Base-by-base conservation (phyloP, 2,329 filamentous ascomycete genomes). In the Podosphaera xanthii region DNA sequence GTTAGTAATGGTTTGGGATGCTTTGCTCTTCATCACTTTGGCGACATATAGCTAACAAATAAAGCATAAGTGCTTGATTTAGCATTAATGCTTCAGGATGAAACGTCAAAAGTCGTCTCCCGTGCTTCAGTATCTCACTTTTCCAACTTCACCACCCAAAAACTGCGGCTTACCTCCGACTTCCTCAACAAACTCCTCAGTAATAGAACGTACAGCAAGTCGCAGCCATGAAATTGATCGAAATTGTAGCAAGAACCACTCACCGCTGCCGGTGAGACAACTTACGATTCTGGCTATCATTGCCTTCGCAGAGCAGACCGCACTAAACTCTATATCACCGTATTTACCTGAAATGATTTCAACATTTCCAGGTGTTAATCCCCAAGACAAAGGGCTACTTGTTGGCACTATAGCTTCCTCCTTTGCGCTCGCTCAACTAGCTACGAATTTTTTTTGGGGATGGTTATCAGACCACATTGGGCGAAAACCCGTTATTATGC, bases 321-420 rank as follows among this genome's bases (percentile, higher is more conserved):
- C 92, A 0, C 78, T 98, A 68, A 98, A 98, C 71, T 95, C 89
- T 31, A 96, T 98, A 67, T 86, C 85, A 9, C 92, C 92, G 0
- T 98, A 98, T 70, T 79, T 98, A 1, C 92, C 92, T 0, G 81
- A 89, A 65, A 97, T 98, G 91, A 83, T 90, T 1, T 80, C 81
- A 31, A 82, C 81, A 0, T 97, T 97, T 69, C 86, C 87, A 0
- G 87, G 87, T 62, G 83, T 96, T 30, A 78, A 84, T 30, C 72
- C 77, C 1, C 76, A 75, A 4, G 75, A 89, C 65, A 84, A 85
- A 38, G 92, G 91, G 0, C 69, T 97, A 49, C 97, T 94, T 69
- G 89, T 97, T 0, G 92, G 92, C 12, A 76, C 89, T 54, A 83
- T 97, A 55, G 92, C 91, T 0, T 95, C 88, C 6, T 80, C 87